Evolutionary conservation across 148 eudicot species (phyloP).

Genomic region (Heliamphora exappendiculata): DNA sequence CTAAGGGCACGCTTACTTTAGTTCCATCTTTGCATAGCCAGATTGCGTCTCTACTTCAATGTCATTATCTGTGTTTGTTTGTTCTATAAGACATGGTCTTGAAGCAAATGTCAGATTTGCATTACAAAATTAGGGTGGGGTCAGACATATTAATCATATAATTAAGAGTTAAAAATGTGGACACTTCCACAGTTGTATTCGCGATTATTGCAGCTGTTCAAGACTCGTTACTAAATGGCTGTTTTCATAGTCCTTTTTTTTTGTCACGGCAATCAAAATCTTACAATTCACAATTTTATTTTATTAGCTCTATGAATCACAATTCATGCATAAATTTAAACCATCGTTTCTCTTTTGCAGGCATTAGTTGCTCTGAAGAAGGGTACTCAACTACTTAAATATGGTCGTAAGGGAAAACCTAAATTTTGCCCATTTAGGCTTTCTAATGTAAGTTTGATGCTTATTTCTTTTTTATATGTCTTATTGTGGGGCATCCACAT

Average conservation of each 20-base stretch:
- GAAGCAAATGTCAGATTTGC: not conserved
- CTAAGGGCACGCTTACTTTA: not conserved
- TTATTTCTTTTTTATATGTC: not conserved
- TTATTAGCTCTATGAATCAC: too few species aligned
- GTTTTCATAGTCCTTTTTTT: not conserved
- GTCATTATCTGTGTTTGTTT: not conserved
- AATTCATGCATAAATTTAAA: too few species aligned
- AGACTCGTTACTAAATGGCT: not conserved
- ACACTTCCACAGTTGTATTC: not conserved
- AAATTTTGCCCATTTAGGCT: slow-evolving; percentile 89
- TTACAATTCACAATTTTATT: too few species aligned
- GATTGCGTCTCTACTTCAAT: not conserved
- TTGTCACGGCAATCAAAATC: too few species aligned
- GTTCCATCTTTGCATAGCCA: not conserved
- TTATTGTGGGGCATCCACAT: not conserved
- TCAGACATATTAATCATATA: not conserved
- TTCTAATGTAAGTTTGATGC: slow-evolving; percentile 59
- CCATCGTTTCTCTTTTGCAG: slow-evolving; percentile 34
- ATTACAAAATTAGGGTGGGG: not conserved
- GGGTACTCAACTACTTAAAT: slow-evolving; percentile 88
- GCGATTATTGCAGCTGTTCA: not conserved
- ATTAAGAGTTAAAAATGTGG: not conserved
- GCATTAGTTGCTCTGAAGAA: slow-evolving; percentile 83
- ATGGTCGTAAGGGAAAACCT: slow-evolving; percentile 97
- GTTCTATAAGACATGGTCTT: not conserved